Evolutionary conservation across 2,329 filamentous ascomycete species (phyloP), one percentile per base, ranked within the genome.

Genomic region (Pseudonectria buxi): DNA sequence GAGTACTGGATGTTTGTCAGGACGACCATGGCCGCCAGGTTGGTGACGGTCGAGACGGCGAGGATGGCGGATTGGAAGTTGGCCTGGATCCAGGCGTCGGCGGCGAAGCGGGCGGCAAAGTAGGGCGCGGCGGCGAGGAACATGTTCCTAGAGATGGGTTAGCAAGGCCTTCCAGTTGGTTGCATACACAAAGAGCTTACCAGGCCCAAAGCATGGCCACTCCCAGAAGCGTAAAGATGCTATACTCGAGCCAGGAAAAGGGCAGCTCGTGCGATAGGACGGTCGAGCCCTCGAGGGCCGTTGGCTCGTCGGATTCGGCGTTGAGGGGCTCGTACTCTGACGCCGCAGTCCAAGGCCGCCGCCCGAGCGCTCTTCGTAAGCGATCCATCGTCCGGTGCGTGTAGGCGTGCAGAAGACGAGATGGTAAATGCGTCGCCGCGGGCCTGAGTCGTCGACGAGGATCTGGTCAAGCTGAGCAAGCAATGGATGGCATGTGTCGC

Each of bases 181-280:
- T n/a, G n/a, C n/a, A n/a, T n/a, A n/a, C n/a, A n/a, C n/a, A n/a
- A n/a, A n/a, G n/a, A n/a, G 36, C 76, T 49, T 75, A 94, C 90
- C 90, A 96, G 36, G 90, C 88, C 90, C 90, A 96, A 29, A 96
- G 72, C 92, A 96, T 96, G 34, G 89, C 86, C 37, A 95, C 72
- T 33, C 92, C 92, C 16, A 96, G 69, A 33, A 95, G 66, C 37
- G 83, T 69, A 61, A 96, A 96, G 55, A 95, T 81, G 50, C 64
- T 67, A 63, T 96, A 98, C 58, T 94, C 86, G 25, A 86, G 55
- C 79, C 84, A 88, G 43, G 87, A 94, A 65, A 95, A 95, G 13
- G 70, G 69, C 24, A 64, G 53, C 25, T 67, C 64, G 12, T 65
- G 53, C 26, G 63, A 59, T 13, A 49, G 43, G 6, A 50, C 28